Evolutionary conservation across 2,329 filamentous ascomycete species (phyloP).

Genomic region (Colletotrichum abscissum): DNA sequence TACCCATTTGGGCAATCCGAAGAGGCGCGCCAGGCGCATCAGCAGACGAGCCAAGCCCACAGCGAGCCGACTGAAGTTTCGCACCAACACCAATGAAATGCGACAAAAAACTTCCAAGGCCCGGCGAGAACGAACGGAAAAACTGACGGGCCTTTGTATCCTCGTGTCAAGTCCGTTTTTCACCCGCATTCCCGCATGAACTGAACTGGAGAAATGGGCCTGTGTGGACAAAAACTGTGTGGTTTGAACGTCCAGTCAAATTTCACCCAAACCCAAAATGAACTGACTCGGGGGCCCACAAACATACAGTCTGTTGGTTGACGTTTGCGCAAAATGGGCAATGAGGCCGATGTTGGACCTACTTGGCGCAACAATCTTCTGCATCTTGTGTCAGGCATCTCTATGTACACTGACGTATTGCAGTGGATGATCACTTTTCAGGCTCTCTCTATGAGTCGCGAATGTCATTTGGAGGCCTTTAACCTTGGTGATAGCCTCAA

Average conservation of each 20-base stretch:
- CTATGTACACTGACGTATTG: slow-evolving; percentile 23
- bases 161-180: neutral
- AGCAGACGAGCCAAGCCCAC: slow-evolving; percentile 16
- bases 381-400: neutral
- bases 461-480: neutral
- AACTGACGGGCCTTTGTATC: neutral
- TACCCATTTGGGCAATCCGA: slow-evolving; percentile 17
- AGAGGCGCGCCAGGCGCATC: slow-evolving; percentile 8
- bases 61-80: neutral
- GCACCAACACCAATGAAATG: slow-evolving; percentile 1
- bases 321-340: neutral
- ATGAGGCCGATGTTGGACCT: slow-evolving; percentile 22
- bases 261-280: neutral
- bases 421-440: neutral
- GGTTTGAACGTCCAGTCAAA: neutral
- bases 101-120: neutral
- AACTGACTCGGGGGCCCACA: slow-evolving; percentile 20
- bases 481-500: neutral
- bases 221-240: neutral
- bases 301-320: slow-evolving; percentile 9
- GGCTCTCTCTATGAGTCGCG: neutral
- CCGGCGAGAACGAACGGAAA: neutral
- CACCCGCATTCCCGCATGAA: slow-evolving; percentile 15
- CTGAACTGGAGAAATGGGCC: neutral
- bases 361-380: slow-evolving; percentile 14